phyloP scores from a whole-genome alignment of 2,329 filamentous ascomycete species.

The Trichophyton rubrum region DNA sequence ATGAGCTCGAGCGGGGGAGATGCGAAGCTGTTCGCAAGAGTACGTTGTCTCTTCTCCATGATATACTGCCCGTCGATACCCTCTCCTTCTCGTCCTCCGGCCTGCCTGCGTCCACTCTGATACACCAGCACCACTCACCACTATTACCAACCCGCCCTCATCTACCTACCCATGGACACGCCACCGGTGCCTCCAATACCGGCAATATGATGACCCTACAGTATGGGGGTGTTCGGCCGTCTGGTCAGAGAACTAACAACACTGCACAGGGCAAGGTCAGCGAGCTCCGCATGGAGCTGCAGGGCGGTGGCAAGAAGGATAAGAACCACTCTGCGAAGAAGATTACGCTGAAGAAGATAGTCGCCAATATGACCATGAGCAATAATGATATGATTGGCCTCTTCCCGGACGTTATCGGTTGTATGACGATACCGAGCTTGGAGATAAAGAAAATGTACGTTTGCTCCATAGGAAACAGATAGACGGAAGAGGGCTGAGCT shows the following conservation, averaged over 20 bases:
- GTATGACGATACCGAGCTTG: slow-evolving; percentile 87
- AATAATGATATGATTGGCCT: slow-evolving; percentile 99
- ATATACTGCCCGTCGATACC: slow-evolving; percentile 1
- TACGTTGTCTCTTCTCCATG: slow-evolving; percentile 37
- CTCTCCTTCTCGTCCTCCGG: neutral
- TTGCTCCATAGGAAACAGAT: slow-evolving; percentile 9
- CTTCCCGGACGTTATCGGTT: slow-evolving; percentile 87
- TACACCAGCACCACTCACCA: neutral
- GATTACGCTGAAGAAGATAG: slow-evolving; percentile 97
- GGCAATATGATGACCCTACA: neutral
- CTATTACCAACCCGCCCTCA: neutral
- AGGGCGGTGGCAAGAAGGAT: slow-evolving; percentile 91
- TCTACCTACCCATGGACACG: neutral
- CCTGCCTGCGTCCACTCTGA: neutral
- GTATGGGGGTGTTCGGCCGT: neutral
- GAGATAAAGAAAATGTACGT: slow-evolving; percentile 98
- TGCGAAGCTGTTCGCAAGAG: slow-evolving; percentile 98
- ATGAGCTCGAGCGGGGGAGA: slow-evolving; percentile 69
- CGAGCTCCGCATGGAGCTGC: slow-evolving; percentile 87
- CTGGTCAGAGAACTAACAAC: slow-evolving; percentile 8
- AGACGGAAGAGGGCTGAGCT: neutral
- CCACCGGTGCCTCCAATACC: neutral
- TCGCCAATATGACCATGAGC: slow-evolving; percentile 99
- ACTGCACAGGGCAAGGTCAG: slow-evolving; percentile 87
- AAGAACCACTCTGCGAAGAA: slow-evolving; percentile 93